Evolutionary conservation across 2,329 filamentous ascomycete genomes (phyloP).

Genomic region (Ascochyta viciae-villosae): DNA sequence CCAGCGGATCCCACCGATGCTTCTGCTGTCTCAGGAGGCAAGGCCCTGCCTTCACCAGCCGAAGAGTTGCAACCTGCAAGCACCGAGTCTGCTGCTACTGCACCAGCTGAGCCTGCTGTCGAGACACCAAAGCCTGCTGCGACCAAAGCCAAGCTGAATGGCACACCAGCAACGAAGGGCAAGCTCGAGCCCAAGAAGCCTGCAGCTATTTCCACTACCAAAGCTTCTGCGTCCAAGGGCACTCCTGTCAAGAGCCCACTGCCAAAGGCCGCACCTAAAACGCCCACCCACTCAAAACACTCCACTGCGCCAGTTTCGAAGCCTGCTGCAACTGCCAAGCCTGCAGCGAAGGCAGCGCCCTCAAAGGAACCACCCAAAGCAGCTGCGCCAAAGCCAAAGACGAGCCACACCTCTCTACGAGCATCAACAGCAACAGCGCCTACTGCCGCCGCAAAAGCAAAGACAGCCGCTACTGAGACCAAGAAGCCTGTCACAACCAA

Average conservation of each 20-base stretch:
- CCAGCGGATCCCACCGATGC: conserved; percentile 48
- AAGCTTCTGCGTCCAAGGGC: conserved; percentile 32
- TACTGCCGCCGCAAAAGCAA: conserved; percentile 33
- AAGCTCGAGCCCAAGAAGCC: conserved; percentile 42
- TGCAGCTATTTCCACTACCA: conserved; percentile 42
- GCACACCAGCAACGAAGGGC: conserved; percentile 28
- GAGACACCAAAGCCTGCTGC: conserved; percentile 23
- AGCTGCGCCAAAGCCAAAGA: conserved; percentile 32
- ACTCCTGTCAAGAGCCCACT: conserved; percentile 42
- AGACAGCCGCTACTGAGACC: conserved; percentile 23
- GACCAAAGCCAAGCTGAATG: conserved; percentile 26
- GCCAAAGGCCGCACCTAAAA: conserved; percentile 37
- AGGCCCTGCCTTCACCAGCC: conserved; percentile 44
- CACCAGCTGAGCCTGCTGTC: conserved; percentile 2
- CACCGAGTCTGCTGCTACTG: conserved; percentile 13
- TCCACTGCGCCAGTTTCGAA: conserved; percentile 26
- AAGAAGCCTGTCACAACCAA: conserved; percentile 36
- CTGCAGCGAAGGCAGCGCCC: conserved; percentile 26
- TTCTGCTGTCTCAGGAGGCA: conserved; percentile 48
- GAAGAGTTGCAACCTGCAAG: conserved; percentile 26
- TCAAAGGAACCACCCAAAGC: conserved; percentile 34
- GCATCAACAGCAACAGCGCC: conserved; percentile 33
- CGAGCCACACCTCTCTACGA: conserved; percentile 37
- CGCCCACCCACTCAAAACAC: conserved; percentile 39
- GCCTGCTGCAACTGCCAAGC: conserved; percentile 21